Evolutionary conservation across 2,329 filamentous ascomycete genomes (phyloP).

Genomic region (Neofusicoccum umdonicola): DNA sequence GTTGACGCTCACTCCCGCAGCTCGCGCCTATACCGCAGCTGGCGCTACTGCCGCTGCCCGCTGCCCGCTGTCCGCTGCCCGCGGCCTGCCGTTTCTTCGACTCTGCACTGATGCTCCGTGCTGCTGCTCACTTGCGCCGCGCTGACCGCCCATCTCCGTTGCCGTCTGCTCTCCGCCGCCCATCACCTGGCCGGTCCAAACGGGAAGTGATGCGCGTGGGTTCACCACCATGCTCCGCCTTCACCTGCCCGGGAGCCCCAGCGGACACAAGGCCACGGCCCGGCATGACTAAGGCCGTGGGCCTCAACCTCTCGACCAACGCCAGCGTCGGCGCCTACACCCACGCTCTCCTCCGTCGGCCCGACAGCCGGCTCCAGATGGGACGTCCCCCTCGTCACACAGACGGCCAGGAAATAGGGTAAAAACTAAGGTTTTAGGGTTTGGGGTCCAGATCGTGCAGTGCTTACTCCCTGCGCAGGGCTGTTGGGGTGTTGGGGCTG

Average conservation of each 20-base stretch:
- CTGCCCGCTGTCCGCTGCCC: no score
- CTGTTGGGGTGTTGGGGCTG: no score
- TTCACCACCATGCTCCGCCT: background rate
- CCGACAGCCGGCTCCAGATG: background rate
- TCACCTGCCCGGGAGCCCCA: background rate
- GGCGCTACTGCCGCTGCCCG: background rate
- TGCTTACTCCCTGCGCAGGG: background rate
- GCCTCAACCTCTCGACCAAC: background rate
- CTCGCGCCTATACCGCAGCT: background rate
- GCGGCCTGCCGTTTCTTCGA: no score
- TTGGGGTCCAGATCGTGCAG: background rate
- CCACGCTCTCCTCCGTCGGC: background rate
- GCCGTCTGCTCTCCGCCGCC: background rate
- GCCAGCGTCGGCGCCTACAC: background rate
- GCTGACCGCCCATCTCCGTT: conserved; percentile 5
- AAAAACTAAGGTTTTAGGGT: conserved; percentile 1
- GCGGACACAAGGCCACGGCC: background rate
- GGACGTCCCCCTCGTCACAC: background rate
- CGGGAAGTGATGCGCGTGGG: background rate
- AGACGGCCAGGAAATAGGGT: background rate
- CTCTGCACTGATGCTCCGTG: background rate
- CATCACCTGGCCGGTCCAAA: background rate
- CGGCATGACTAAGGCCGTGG: background rate
- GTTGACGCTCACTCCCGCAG: background rate
- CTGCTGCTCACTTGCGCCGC: no score